Percentiles rank a stretch among this genome's conserved stretches.
phyloP scores from a whole-genome alignment of 2,329 filamentous ascomycete genomes.

The Colletotrichum sp. region DNA sequence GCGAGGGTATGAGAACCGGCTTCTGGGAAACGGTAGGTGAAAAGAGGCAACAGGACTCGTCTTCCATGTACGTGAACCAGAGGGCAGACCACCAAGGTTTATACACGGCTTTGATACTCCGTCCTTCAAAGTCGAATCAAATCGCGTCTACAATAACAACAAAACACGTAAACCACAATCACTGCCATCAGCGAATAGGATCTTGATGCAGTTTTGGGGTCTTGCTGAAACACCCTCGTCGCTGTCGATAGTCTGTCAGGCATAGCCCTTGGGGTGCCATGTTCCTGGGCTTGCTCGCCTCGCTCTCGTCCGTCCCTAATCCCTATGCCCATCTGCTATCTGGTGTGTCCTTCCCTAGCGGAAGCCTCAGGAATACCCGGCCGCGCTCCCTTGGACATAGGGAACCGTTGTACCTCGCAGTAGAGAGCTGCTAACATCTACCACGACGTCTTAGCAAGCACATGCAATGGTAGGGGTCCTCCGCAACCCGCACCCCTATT shows the following conservation, averaged over 20 bases:
- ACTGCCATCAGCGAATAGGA: background rate
- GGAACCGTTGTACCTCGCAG: background rate
- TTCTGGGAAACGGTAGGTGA: background rate
- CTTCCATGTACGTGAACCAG: background rate
- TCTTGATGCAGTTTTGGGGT: background rate
- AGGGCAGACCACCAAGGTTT: background rate
- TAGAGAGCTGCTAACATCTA: background rate
- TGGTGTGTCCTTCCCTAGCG: background rate
- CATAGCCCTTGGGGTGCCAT: background rate
- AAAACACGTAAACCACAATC: background rate
- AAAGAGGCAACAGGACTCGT: background rate
- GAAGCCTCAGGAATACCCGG: background rate
- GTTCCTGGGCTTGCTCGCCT: background rate
- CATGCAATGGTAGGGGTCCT: slow-evolving; percentile 8
- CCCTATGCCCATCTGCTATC: background rate
- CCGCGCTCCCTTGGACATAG: background rate
- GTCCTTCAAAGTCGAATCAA: background rate
- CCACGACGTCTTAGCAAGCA: slow-evolving; percentile 2
- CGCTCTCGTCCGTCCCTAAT: background rate
- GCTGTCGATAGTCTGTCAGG: background rate
- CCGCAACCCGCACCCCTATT: background rate
- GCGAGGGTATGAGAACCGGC: background rate
- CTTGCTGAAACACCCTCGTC: background rate
- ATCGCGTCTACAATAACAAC: background rate
- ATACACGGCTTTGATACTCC: background rate